Conservation (phyloP, 371 early-diverging fungal species). For the Mucor irregularis region DNA sequence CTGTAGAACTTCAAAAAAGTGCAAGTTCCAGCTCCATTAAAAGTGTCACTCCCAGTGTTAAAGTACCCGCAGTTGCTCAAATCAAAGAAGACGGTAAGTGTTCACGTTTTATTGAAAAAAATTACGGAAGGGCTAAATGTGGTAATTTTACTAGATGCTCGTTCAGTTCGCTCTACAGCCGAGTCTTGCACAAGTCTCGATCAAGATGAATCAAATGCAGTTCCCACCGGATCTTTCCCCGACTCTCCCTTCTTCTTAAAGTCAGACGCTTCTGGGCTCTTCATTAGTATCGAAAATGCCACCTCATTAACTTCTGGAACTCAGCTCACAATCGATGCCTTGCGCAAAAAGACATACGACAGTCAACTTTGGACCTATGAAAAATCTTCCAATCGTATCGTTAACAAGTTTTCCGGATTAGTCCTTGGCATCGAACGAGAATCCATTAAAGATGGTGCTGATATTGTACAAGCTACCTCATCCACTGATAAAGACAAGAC, state of each 20-base stretch:
- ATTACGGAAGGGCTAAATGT: background rate
- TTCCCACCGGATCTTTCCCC: conserved; percentile 43
- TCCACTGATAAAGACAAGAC: conserved; percentile 21
- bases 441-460: conserved; percentile 42
- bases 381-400: conserved; percentile 32
- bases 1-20: conserved; percentile 10
- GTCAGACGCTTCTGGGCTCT: conserved; percentile 34
- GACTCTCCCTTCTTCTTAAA: conserved; percentile 44
- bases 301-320: conserved; percentile 22
- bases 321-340: conserved; percentile 30
- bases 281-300: conserved; percentile 32
- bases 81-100: conserved; percentile 46
- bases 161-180: conserved; percentile 31
- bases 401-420: conserved; percentile 54
- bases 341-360: conserved; percentile 37
- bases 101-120: background rate
- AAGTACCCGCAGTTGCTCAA: conserved; percentile 24
- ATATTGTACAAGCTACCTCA: conserved; percentile 37
- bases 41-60: conserved; percentile 4
- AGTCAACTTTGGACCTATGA: conserved; percentile 59
- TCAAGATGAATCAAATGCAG: conserved; percentile 23
- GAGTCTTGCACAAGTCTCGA: conserved; percentile 35
- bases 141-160: conserved; percentile 30
- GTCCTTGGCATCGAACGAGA: conserved; percentile 48
- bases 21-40: conserved; percentile 22